Evolutionary conservation across 805 yeast species (phyloP), one percentile per base, ranked within the genome.

Genomic region (Sugiyamaella marilandica): DNA sequence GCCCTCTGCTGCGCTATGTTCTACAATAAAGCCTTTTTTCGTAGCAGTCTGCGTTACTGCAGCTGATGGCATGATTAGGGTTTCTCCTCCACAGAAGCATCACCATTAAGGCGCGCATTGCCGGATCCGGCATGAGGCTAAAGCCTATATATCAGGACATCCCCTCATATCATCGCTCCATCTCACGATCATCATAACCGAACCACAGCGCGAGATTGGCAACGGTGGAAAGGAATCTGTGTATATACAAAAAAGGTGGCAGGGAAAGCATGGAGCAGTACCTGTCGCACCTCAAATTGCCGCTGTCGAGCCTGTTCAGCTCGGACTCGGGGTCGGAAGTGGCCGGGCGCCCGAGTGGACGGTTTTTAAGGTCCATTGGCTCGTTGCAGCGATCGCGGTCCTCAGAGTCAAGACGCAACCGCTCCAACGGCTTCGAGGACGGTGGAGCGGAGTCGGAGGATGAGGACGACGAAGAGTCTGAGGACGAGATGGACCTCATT

Each of bases 401-500:
- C 16, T 3, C 37, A n/a, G 37, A 34, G n/a, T 34, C 37, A 3
- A 13, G 37, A 8, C 37, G 16, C 8, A 14, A 5, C 32, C 8
- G 46, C 48, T 10, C 50, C 39, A 2, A 54, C 34, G 14, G 52
- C 37, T 10, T 49, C 2, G 55, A 70, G 65, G 9, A 64, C 65
- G 66, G 62, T 41, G 65, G 66, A 35, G 67, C 68, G 0, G 7
- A 7, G 7, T 24, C 29, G 7, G 64, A 67, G 3, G 68, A 66
- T 41, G 66, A 62, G 41, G 64, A 59, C 34, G 84, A 78, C 31
- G 45, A 41, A 2, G 29, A 26, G 32, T 19, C 32, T 26, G 83
- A 80, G 36, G 69, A 63, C 24, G 66, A 62, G 32, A 56, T 51
- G 62, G 61, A 50, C 24, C 53, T 31, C 49, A 60, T 57, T 45